A percentile compares a stretch with the other conserved stretches of the same genome.
Evolutionary conservation across 768 basidiomycete genomes (phyloP).

Genomic region (Lactarius sp.): DNA sequence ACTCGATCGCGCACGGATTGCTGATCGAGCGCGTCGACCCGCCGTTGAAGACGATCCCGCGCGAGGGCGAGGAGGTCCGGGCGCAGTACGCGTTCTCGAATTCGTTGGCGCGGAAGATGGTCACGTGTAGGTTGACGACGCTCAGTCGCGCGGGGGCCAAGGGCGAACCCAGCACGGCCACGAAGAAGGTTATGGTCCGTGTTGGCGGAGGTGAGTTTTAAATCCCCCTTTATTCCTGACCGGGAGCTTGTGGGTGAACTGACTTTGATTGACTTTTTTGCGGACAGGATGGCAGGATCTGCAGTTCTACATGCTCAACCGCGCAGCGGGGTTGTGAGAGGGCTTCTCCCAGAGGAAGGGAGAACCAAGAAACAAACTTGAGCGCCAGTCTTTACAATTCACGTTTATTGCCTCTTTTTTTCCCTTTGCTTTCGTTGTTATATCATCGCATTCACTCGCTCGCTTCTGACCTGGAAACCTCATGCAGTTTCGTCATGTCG

Average conservation of each 20-base stretch:
- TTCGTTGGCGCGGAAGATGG: conserved; percentile 62
- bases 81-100: conserved; percentile 84
- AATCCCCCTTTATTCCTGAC: too few relatives aligned
- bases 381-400: conserved; percentile 14
- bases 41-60: conserved; percentile 57
- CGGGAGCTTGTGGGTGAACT: too few relatives aligned
- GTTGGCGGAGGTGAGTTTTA: conserved; percentile 62
- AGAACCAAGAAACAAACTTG: background rate
- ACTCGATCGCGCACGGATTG: conserved; percentile 72
- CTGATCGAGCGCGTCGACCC: conserved; percentile 78
- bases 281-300: conserved; percentile 73
- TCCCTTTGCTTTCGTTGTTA: conserved; percentile 19
- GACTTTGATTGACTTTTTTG: too few relatives aligned
- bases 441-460: conserved; percentile 23
- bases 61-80: conserved; percentile 72
- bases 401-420: background rate
- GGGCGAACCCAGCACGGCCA: conserved; percentile 40
- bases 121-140: conserved; percentile 77
- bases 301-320: conserved; percentile 68
- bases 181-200: conserved; percentile 87
- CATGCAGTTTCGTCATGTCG: conserved; percentile 14
- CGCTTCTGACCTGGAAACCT: conserved; percentile 4
- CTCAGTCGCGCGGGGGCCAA: conserved; percentile 52
- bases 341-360: background rate
- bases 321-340: conserved; percentile 61